A percentile compares a stretch with the other conserved stretches of the same genome.
These are phyloP conservation scores for Fusarium temperatum DNA, from an alignment of 2,329 filamentous ascomycete species.

Conservation along the genomic window DNA sequence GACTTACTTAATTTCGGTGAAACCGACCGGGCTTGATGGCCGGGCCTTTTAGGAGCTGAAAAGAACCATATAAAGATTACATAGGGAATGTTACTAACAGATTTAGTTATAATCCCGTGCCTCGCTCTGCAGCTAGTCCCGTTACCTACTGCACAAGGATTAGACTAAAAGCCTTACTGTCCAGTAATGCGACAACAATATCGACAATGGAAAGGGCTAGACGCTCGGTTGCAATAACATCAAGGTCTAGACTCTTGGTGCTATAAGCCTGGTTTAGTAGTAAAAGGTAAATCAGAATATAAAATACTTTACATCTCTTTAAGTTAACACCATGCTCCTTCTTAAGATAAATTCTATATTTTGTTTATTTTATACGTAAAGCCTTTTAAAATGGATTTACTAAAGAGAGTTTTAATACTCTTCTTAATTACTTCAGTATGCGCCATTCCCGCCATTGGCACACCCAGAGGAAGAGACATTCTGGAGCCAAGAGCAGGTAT, in stretches of 20 bases:
- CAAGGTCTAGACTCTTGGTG: background rate
- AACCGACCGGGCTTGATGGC: no score
- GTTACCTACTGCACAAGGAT: background rate
- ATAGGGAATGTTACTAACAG: background rate
- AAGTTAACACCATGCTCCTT: no score
- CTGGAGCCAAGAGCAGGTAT: background rate
- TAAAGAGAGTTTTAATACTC: background rate
- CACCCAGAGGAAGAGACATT: background rate
- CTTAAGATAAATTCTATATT: no score
- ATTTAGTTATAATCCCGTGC: background rate
- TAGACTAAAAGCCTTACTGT: background rate
- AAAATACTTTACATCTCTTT: background rate
- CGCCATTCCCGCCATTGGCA: background rate
- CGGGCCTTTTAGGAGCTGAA: background rate
- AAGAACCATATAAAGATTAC: background rate
- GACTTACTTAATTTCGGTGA: background rate
- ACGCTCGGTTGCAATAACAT: background rate
- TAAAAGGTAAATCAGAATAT: background rate
- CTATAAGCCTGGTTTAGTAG: no score
- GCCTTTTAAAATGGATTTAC: background rate
- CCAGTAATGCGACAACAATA: background rate
- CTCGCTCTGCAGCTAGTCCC: background rate
- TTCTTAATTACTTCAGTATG: background rate
- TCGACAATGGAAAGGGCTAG: background rate
- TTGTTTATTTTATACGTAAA: no score